These are phyloP conservation scores for Sarcodon sp. DNA, from an alignment of 768 basidiomycete genomes.

Conservation along the genomic window DNA sequence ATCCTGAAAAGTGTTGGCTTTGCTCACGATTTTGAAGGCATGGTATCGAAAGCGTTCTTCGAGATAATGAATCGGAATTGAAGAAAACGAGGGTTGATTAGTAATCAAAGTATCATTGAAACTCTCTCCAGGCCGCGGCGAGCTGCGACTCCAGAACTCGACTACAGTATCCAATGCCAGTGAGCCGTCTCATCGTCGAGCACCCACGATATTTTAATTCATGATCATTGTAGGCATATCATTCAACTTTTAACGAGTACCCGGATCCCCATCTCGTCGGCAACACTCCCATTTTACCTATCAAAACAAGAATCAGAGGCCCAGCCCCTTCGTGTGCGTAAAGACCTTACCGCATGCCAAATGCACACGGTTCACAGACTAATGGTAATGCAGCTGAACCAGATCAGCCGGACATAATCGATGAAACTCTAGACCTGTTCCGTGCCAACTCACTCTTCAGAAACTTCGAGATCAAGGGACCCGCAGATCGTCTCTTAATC, in stretches of 20 bases:
- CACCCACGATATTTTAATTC: background rate
- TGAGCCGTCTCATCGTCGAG: constrained; percentile 5
- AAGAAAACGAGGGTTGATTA: too few relatives aligned
- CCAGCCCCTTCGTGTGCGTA: constrained; percentile 71
- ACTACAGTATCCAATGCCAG: constrained; percentile 9
- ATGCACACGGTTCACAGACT: constrained; percentile 6
- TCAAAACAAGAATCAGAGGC: constrained; percentile 85
- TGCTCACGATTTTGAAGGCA: background rate
- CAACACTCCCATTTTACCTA: constrained; percentile 82
- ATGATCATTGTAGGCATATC: constrained; percentile 63
- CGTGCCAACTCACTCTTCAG: constrained; percentile 98
- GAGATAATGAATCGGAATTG: too few relatives aligned
- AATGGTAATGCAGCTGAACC: constrained; percentile 48
- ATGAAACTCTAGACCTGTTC: constrained; percentile 94
- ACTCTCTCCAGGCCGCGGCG: too few relatives aligned
- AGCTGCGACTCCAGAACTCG: background rate
- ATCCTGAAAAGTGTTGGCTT: background rate
- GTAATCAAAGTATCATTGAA: background rate
- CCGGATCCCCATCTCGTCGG: constrained; percentile 76
- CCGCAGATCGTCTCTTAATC: constrained; percentile 91
- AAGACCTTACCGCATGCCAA: constrained; percentile 4
- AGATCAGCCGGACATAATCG: constrained; percentile 76
- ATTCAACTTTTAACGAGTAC: constrained; percentile 85
- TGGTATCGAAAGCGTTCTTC: too few relatives aligned
- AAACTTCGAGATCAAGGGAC: constrained; percentile 99